Evolutionary conservation across 2,329 filamentous ascomycete species (phyloP).

Genomic region (Diplodia sapinea): DNA sequence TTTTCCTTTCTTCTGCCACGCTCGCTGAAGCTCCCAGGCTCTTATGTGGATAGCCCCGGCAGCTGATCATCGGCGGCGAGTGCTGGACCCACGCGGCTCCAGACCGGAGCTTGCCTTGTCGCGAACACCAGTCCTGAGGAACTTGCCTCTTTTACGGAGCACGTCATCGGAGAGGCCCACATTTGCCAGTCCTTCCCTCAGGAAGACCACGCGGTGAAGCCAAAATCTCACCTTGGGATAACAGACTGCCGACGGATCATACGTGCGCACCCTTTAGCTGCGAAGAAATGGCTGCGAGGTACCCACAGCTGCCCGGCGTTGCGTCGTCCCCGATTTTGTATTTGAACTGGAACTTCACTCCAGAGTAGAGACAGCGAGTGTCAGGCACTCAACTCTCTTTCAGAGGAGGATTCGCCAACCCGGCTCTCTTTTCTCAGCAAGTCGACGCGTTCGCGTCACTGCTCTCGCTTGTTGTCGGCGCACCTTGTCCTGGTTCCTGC

Average conservation of each 20-base stretch:
- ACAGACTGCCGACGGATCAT: neutral
- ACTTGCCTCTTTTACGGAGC: conserved; percentile 2
- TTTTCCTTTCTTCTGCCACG: neutral
- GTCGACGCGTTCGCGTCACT: neutral
- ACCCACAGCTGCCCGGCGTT: neutral
- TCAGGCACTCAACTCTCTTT: neutral
- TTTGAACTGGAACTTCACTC: conserved; percentile 11
- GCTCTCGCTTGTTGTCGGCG: neutral
- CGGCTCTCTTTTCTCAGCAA: neutral
- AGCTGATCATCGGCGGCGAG: neutral
- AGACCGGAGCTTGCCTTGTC: conserved; percentile 1
- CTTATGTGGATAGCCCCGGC: neutral
- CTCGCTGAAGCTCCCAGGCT: neutral
- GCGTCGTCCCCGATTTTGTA: neutral
- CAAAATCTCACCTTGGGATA: neutral
- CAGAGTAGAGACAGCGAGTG: no score
- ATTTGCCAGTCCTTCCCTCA: conserved; percentile 6
- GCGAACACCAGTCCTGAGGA: neutral
- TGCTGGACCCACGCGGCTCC: neutral
- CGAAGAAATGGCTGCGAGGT: conserved; percentile 14
- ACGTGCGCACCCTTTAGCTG: neutral
- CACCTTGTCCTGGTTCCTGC: neutral
- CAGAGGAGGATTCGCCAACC: neutral
- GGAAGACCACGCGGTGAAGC: conserved; percentile 15
- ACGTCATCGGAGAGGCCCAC: conserved; percentile 23